Evolutionary conservation across 2,329 filamentous ascomycete genomes (phyloP).

Genomic region (Bipolaris sorokiniana): DNA sequence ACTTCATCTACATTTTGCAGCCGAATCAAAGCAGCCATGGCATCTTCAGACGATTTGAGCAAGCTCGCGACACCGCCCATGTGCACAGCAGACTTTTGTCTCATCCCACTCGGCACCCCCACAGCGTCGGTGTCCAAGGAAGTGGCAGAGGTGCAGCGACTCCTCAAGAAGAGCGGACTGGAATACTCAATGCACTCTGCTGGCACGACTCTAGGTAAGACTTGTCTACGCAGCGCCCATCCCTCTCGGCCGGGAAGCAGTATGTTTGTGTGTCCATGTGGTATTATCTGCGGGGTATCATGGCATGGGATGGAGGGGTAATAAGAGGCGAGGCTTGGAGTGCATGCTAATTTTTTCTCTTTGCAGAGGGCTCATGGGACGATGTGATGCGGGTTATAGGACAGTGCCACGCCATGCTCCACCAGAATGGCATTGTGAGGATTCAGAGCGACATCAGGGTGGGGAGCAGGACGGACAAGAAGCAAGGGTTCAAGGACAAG

Average conservation of each 20-base stretch:
- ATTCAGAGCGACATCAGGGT: conserved; percentile 90
- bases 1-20: background rate
- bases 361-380: conserved; percentile 85
- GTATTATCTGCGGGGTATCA: conserved; percentile 10
- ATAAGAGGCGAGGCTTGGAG: background rate
- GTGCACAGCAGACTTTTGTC: conserved; percentile 89
- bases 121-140: conserved; percentile 64
- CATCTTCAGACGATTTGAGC: conserved; percentile 26
- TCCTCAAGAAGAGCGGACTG: conserved; percentile 80
- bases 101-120: conserved; percentile 74
- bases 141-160: conserved; percentile 84
- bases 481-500: conserved; percentile 80
- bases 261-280: background rate
- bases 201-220: conserved; percentile 85
- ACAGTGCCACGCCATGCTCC: conserved; percentile 49
- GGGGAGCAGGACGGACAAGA: conserved; percentile 85
- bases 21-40: conserved; percentile 19
- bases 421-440: conserved; percentile 55
- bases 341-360: conserved; percentile 9
- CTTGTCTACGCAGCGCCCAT: background rate
- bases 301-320: conserved; percentile 2
- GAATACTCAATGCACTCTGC: conserved; percentile 91
- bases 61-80: conserved; percentile 66
- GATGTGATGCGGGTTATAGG: conserved; percentile 70
- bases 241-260: conserved; percentile 13